Base-by-base conservation (phyloP, 257 asterid genomes). In the Solanum tarijense region DNA sequence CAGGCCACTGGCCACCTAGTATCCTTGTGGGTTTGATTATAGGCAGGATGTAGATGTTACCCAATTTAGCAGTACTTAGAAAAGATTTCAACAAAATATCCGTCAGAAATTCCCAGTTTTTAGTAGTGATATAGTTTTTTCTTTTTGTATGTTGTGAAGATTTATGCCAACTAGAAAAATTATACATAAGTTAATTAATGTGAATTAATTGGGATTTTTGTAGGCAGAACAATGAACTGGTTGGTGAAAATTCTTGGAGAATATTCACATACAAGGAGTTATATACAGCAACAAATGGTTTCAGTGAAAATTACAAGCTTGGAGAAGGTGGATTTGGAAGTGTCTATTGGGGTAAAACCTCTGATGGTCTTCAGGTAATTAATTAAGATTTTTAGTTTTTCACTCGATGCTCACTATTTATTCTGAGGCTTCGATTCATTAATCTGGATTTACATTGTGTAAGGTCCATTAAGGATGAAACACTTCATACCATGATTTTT, bases 291-390 rank as follows among this genome's bases (percentile, higher is more conserved):
- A 95, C 98, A 10, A 94, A 93, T 89, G 98, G 98, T 13, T 95
- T 95, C 88, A 90, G 93, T 89, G 98, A 94, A 60, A 95, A 93
- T 60, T 91, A 90, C 92, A 95, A 94, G 90, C 97, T 95, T 41
- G 98, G 98, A 0, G 98, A 95, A 91, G 98, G 98, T 20, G 98
- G 98, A 1, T 95, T 95, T 78, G 98, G 98, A 48, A 95, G 98
- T 87, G 98, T 95, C 3, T 94, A 94, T 55, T 94, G 98, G 98
- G 98, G 98, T 29, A 94, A 94, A 88, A 94, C 98, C 29, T 90
- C 98, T 0, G 98, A 95, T 81, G 98, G 98, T 20, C 97, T 94
- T 87, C 98, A 94, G 94, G 98, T 95, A 92, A 73, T 32, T 7
- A 6, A 21, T 27, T 21, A 35, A 73, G n/a, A 4, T 9, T 5